Evolutionary conservation across 164 flowering plant genomes (phyloP).

Genomic region (Berberis thunbergii): DNA sequence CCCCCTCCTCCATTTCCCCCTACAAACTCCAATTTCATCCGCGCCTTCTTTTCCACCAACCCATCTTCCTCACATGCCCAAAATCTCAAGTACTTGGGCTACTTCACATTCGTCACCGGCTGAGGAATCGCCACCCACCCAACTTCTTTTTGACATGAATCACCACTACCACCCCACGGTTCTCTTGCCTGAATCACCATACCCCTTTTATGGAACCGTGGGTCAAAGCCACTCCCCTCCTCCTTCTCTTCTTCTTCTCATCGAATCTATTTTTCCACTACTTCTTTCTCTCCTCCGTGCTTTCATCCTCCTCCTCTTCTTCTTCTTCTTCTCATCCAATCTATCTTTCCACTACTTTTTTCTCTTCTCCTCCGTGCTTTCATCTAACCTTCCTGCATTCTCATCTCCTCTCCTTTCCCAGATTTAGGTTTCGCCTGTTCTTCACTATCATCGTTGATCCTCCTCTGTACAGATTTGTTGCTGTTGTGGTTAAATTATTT

Average conservation of each 20-base stretch:
- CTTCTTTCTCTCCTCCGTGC: not conserved
- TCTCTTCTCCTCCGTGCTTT: no score
- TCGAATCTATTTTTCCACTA: not conserved
- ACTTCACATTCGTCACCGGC: slow-evolving; percentile 59
- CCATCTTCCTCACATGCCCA: slow-evolving; percentile 46
- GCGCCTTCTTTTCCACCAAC: slow-evolving; percentile 16
- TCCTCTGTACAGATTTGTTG: no score
- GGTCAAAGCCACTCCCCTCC: not conserved
- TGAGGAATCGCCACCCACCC: slow-evolving; percentile 78
- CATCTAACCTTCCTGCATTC: not conserved
- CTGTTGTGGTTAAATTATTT: no score
- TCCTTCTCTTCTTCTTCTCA: not conserved
- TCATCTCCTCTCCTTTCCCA: not conserved
- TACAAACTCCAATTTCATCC: slow-evolving; percentile 18
- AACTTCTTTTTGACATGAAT: no score
- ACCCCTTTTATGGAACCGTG: no score
- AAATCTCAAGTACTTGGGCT: slow-evolving; percentile 81
- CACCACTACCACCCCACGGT: no score
- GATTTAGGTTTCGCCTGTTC: no score
- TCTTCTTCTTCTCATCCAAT: no score
- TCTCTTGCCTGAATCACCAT: no score
- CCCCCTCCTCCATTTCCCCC: slow-evolving; percentile 9
- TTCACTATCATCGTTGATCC: no score
- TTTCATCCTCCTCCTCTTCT: not conserved
- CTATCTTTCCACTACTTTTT: no score